Evolutionary conservation across 2,329 filamentous ascomycete species (phyloP), one percentile per base, ranked within the genome.

Genomic region (Colletotrichum liaoningense): DNA sequence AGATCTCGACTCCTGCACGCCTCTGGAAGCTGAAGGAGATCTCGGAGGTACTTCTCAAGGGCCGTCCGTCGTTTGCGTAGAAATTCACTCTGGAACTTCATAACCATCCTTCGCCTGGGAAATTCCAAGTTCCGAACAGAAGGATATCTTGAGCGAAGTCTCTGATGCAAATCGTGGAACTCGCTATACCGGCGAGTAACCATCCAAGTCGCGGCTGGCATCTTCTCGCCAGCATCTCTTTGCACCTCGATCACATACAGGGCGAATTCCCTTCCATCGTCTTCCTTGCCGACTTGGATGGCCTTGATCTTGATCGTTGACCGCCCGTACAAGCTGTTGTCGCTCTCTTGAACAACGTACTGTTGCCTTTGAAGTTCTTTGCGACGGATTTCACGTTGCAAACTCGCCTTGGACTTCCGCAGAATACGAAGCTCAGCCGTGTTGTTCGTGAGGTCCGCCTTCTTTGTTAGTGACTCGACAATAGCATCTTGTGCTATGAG

Each of bases 311-410:
- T 93, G 78, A 98, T 91, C 0, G 92, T 94, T 2, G 97, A 96
- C 22, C 96, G 93, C 2, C 97, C 97, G 79, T 97, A 98, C 28
- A 99, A 87, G 81, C 95, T 98, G 82, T 98, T 99, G 81, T 99
- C 97, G 79, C 95, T 98, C 83, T 99, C 97, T 83, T 99, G 97
- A 8, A 98, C 92, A 58, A 97, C 94, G 78, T 99, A 99, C 81
- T 99, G 97, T 82, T 98, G 97, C 65, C 95, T 90, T 81, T 99
- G 97, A 79, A 99, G 89, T 82, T 98, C 96, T 81, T 98, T 99
- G 42, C 95, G 92, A 69, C 95, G 91, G 67, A 98, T 95, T 82
- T 99, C 97, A 76, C 97, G 90, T 79, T 97, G 94, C 70, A 99
- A 85, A 82, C 97, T 99, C 38, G 95, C 93, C 81, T 97, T 98